Base-by-base conservation (phyloP, 164 flowering plant species). In the Sedum album region DNA sequence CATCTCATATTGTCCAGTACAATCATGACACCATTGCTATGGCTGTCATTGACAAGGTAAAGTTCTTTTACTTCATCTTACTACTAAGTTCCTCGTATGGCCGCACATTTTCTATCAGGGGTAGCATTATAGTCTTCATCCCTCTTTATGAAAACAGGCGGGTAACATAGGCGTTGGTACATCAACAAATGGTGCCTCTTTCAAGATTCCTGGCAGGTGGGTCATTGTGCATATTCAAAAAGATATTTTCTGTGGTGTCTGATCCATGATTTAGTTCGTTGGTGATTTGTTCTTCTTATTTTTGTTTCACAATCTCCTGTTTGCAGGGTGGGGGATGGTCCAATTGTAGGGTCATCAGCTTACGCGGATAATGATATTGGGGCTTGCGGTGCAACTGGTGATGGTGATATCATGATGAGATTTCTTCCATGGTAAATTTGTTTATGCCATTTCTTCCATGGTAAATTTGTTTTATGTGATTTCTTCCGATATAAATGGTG, bases 391-490 rank as follows among this genome's bases (percentile, higher is more conserved):
- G 97, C 97, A 74, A 91, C 94, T 44, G 98, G 98, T 15, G 98
- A 93, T 79, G 97, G 98, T 68, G 98, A 93, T 81, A 80, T 93
- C 75, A 91, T 93, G 98, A 93, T 93, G 98, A 92, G 98, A 73
- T 93, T 93, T 75, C 94, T 93, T 73, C 97, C 98, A 48, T 93
- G 98, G 98, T 91, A 82, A n/a, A 55, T 66, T 51, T 20, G 62
- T 30, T 57, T 28, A 28, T 2, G 13, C 18, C 62, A 57, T 18
- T 26, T 57, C 94, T 93, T 73, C 97, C 98, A 48, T 93, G 98
- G 98, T 91, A 82, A n/a, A 55, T 35, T 35, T 35, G 38, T 7
- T 17, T 44, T 44, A 17, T 44, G 55, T 20, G n/a, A 0, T 20
- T n/a, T n/a, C n/a, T 0, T 49, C 55, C n/a, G 26, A 49, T 49